These are phyloP conservation scores for Aspergillus diversus DNA, from an alignment of 495 filamentous ascomycete genomes.

Conservation along the genomic window DNA sequence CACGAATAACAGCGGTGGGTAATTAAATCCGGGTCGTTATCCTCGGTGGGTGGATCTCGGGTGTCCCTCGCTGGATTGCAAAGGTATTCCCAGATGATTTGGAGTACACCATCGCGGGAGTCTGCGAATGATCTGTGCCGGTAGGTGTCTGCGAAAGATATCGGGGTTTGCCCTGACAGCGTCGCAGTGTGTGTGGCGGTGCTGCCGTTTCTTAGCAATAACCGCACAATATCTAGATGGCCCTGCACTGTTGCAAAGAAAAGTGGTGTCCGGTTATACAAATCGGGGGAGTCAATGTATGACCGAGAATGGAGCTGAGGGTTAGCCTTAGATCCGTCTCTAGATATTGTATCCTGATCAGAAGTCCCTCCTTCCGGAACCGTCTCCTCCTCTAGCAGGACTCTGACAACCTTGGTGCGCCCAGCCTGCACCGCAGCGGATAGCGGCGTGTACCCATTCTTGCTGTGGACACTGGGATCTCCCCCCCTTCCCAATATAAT, in stretches of 20 bases:
- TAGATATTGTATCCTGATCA: too few relatives aligned
- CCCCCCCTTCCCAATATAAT: background rate
- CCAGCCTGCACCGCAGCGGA: background rate
- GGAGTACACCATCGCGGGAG: background rate
- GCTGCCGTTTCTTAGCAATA: background rate
- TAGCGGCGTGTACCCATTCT: slow-evolving; percentile 5
- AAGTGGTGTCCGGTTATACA: slow-evolving; percentile 3
- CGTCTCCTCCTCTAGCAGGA: background rate
- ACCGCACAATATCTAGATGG: background rate
- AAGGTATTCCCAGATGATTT: background rate
- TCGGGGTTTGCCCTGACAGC: background rate
- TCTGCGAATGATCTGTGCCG: background rate
- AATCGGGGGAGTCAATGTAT: slow-evolving; percentile 3
- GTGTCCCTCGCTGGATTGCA: background rate
- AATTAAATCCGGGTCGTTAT: background rate
- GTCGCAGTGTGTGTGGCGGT: background rate
- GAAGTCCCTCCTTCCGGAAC: too few relatives aligned
- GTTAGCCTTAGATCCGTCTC: background rate
- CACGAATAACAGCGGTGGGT: background rate
- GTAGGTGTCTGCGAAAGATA: background rate
- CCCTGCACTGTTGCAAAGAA: slow-evolving; percentile 4
- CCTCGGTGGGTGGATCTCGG: background rate
- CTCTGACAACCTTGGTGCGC: background rate
- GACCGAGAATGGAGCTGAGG: too few relatives aligned
- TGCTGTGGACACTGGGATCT: background rate